Conservation (phyloP, 2,329 filamentous ascomycete species). For the Trichoderma pleuroti region DNA sequence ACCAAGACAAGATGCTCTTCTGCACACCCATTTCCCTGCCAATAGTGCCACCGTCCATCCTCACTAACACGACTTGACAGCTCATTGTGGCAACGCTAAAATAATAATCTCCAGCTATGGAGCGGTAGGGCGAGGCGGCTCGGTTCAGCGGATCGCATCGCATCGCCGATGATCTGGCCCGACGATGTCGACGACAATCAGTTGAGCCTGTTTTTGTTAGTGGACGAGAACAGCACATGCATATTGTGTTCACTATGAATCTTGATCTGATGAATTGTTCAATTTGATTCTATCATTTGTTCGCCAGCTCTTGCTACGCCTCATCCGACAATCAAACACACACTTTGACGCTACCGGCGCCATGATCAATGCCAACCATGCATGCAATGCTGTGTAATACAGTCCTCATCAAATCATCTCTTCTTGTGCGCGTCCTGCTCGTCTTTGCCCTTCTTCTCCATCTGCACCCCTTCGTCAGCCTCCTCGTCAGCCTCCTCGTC, state of each 20-base stretch:
- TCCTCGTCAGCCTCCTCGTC: conserved; percentile 37
- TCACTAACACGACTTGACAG: not conserved
- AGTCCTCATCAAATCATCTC: not conserved
- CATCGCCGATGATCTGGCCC: conserved; percentile 27
- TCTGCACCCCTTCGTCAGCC: conserved; percentile 35
- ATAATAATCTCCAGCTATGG: not conserved
- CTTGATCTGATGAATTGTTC: not conserved
- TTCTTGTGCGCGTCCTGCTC: conserved; percentile 1
- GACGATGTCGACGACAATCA: not conserved
- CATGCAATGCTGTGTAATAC: not conserved
- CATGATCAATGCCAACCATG: not conserved
- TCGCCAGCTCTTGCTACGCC: not conserved
- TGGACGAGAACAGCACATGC: not conserved
- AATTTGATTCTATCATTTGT: not conserved
- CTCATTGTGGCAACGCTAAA: conserved; percentile 13
- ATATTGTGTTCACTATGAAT: not conserved
- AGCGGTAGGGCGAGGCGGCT: not conserved
- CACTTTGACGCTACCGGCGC: not conserved
- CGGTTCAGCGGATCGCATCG: conserved; percentile 8
- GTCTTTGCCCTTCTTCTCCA: conserved; percentile 34
- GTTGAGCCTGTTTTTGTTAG: not conserved
- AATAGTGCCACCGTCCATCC: not conserved
- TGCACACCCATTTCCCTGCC: not conserved
- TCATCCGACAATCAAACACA: not conserved
- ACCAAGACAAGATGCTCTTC: not conserved